Base-by-base conservation (phyloP, 1,284 basidiomycete genomes). In the Pascua guehoae region DNA sequence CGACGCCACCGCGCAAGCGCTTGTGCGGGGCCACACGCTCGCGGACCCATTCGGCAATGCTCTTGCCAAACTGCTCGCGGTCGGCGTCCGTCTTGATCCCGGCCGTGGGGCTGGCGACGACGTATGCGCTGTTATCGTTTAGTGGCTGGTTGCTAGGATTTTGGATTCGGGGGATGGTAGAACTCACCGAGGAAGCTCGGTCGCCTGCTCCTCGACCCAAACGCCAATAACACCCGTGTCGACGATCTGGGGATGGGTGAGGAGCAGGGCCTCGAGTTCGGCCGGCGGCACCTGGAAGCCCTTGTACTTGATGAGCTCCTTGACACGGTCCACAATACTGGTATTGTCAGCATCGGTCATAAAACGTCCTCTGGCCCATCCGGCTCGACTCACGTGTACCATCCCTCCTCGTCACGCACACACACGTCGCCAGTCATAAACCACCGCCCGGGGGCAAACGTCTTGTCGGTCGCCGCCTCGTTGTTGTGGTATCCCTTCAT, bases 391-490 rank as follows among this genome's bases (percentile, higher is more conserved):
- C 64, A 84, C 36, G 47, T 32, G 46, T 40, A 78, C 62, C 74
- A 78, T 2, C 88, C 89, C 2, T 89, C 84, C 3, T 72, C 63
- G 62, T 88, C 86, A 10, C 82, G 72, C 12, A 81, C 73, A 0
- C 82, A 85, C 47, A 91, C 82, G 72, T 92, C 89, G 1, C 89
- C 89, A 0, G 88, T 92, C 79, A 88, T 89, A 80, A 89, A 87
- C 88, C 88, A 93, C 5, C 84, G 82, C 4, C 70, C 73, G 1
- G 57, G 54, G 0, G 87, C 89, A 64, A 92, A 87, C 1, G 84
- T 75, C 9, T 83, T 80, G n/a, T 74, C 72, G 0, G 88, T 91
- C 8, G 89, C 88, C 15, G 75, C 73, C 0, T 78, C 75, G 61
- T 91, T 89, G 67, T 85, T 85, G 65, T 79, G 75, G 66, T 82